Evolutionary conservation across 2,329 filamentous ascomycete genomes (phyloP), one percentile per base, ranked within the genome.

Genomic region (Cercospora zeae-maydis): DNA sequence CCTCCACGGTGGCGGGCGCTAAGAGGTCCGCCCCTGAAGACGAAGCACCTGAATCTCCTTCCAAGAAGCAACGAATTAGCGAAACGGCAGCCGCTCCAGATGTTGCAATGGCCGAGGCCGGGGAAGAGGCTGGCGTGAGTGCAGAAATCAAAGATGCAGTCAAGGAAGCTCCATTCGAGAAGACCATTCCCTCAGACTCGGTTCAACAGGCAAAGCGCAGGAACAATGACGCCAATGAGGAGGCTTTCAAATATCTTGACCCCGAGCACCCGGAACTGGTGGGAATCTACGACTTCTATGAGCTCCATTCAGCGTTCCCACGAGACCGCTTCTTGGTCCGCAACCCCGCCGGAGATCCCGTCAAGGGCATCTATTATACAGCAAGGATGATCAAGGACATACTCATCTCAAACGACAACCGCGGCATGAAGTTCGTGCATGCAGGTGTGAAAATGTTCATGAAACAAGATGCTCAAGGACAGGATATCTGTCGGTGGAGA

Each of bases 391-490:
- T 92, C 21, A 89, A 92, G 33, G 89, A 93, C 67, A 95, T 99
- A 59, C 83, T 99, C 3, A 85, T 83, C 3, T 84, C 89, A 73
- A 99, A 99, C 75, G 92, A 97, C 77, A 91, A 92, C 47, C 88
- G 90, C 30, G 92, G 92, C 51, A 88, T 98, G 77, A 96, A 95
- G 76, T 96, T 99, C 74, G 90, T 99, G 55, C 95, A 99, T 78
- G 93, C 90, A 56, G 95, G 95, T 67, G 93, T 99, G 34, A 96
- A 96, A 80, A 98, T 98, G 92, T 99, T 96, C 76, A 95, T 98
- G 82, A 96, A 96, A 81, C 93, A 98, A 77, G 92, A 97, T 73
- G 89, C 91, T 0, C 93, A 96, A 63, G 90, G 88, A 4, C 88
- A 89, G 36, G 89, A 93, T 59, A 89, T 95, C 34, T 96, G 93